These are phyloP conservation scores for Periconia digitata DNA, from an alignment of 2,329 filamentous ascomycete species.

Conservation along the genomic window DNA sequence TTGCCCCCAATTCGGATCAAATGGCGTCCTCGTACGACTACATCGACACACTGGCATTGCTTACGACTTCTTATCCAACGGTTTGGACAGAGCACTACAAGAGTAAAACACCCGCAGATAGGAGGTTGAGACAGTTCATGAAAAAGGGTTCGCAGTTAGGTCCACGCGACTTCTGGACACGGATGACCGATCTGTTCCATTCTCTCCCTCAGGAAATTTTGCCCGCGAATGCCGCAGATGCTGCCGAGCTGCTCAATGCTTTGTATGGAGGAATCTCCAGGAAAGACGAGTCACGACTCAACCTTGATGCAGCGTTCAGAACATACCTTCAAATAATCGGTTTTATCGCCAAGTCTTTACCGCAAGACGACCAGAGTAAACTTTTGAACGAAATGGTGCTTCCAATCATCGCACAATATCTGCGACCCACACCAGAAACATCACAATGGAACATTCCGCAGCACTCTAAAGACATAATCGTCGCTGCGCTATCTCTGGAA, in stretches of 20 bases:
- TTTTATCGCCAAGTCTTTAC: conserved; percentile 45
- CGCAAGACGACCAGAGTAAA: conserved; percentile 49
- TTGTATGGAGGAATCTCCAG: conserved; percentile 70
- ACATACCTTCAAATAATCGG: conserved; percentile 69
- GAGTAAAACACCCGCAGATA: conserved; percentile 58
- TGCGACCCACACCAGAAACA: conserved; percentile 50
- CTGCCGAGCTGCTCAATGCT: conserved; percentile 64
- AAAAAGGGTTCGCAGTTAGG: conserved; percentile 84
- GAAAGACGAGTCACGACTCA: conserved; percentile 72
- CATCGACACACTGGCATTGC: conserved; percentile 63
- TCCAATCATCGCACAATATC: conserved; percentile 57
- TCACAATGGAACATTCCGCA: conserved; percentile 55
- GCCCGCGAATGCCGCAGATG: conserved; percentile 55
- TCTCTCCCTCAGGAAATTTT: conserved; percentile 59
- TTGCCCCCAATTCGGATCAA: conserved; percentile 73
- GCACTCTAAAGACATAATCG: conserved; percentile 42
- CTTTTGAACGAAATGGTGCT: conserved; percentile 53
- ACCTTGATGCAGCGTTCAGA: conserved; percentile 70
- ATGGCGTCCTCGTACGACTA: conserved; percentile 73
- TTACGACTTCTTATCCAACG: conserved; percentile 67
- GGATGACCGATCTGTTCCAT: conserved; percentile 63
- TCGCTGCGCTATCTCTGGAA: conserved; percentile 45
- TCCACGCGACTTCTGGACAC: conserved; percentile 70
- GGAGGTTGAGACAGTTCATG: conserved; percentile 70
- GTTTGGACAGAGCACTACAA: conserved; percentile 72